Conservation (phyloP, 352 stramenopile species). For the Hyaloperonospora brassicae region DNA sequence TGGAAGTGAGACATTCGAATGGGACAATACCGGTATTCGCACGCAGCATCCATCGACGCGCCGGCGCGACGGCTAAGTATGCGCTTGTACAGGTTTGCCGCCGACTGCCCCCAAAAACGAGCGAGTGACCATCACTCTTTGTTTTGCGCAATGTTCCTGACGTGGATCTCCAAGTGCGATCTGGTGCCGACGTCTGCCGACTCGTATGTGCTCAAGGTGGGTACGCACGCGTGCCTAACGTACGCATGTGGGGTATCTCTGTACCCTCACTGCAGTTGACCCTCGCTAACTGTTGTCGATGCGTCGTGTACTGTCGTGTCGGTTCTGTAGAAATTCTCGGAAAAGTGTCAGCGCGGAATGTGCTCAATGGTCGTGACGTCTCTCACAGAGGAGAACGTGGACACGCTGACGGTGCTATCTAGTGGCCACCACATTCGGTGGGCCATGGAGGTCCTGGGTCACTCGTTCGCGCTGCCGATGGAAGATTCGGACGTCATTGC, state of each 20-base stretch:
- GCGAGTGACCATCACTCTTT: not conserved
- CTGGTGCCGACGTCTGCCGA: conserved; percentile 59
- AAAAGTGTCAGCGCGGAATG: conserved; percentile 80
- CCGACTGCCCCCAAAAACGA: too few relatives aligned
- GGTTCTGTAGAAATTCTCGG: conserved; percentile 65
- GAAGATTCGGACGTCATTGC: conserved; percentile 76
- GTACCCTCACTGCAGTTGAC: not conserved
- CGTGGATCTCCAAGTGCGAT: conserved; percentile 85
- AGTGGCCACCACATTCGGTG: conserved; percentile 75
- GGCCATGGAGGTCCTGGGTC: conserved; percentile 80
- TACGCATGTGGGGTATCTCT: not conserved
- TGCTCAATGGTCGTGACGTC: conserved; percentile 76
- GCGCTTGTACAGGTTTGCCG: too few relatives aligned
- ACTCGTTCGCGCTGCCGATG: conserved; percentile 80
- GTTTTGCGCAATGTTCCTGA: conserved; percentile 64
- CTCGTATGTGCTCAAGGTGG: conserved; percentile 74
- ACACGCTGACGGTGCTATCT: conserved; percentile 45
- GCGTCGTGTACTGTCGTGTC: not conserved
- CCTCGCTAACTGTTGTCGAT: not conserved
- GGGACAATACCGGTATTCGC: too few relatives aligned
- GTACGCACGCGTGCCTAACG: too few relatives aligned
- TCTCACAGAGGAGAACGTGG: conserved; percentile 45
- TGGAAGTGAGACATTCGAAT: conserved; percentile 23
- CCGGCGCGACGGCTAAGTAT: too few relatives aligned
- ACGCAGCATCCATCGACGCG: too few relatives aligned